Evolutionary conservation across 2,329 filamentous ascomycete genomes (phyloP).

Genomic region (Clonostachys sp.): DNA sequence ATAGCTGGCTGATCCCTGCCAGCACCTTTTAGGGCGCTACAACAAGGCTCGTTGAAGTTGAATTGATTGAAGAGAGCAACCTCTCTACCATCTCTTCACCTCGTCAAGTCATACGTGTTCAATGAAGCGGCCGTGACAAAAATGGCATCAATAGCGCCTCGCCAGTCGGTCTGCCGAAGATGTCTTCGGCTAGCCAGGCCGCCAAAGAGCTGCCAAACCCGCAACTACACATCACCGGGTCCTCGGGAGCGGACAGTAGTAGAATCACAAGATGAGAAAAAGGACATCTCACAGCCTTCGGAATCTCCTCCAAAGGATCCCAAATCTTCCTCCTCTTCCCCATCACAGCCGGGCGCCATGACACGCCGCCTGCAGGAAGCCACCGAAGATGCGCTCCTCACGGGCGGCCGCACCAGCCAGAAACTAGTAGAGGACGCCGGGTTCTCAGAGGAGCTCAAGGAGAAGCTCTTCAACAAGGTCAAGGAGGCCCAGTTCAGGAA

Average conservation of each 20-base stretch:
- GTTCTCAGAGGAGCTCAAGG: constrained; percentile 60
- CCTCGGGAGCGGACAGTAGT: not conserved
- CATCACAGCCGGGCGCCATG: constrained; percentile 36
- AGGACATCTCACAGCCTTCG: not conserved
- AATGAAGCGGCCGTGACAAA: too few species aligned
- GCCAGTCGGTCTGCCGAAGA: not conserved
- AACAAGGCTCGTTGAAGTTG: too few species aligned
- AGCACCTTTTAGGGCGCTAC: too few species aligned
- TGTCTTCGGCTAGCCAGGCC: not conserved
- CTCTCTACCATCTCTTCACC: too few species aligned
- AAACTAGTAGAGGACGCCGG: constrained; percentile 57
- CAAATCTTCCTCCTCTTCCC: not conserved
- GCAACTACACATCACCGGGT: not conserved
- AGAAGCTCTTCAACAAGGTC: constrained; percentile 51
- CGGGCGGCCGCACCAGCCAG: constrained; percentile 54
- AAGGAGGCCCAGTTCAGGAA: constrained; percentile 49
- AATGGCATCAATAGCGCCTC: too few species aligned
- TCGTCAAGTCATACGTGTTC: too few species aligned
- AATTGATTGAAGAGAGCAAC: too few species aligned
- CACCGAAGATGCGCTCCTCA: constrained; percentile 57
- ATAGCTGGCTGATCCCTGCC: too few species aligned
- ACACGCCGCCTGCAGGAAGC: constrained; percentile 55
- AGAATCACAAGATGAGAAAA: not conserved
- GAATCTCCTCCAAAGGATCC: too few species aligned
- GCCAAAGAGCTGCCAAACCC: not conserved